Percentiles rank a stretch among this genome's conserved stretches.
Evolutionary conservation across 1,284 basidiomycete genomes (phyloP).

Genomic region (Cryptococcus sp.): DNA sequence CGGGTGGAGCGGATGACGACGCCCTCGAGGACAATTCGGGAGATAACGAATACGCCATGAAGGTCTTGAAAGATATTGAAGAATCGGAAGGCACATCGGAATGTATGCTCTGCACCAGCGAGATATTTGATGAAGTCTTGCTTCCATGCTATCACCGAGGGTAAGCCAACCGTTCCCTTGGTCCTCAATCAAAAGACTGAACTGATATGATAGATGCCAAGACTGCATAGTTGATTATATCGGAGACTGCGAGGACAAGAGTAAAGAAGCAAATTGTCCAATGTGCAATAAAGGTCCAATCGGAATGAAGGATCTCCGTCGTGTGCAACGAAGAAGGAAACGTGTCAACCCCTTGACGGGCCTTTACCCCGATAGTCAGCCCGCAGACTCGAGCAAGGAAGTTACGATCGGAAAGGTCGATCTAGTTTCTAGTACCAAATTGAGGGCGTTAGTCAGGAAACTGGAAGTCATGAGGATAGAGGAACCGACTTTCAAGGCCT

Average conservation of each 20-base stretch:
- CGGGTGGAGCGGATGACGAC: conserved; percentile 47
- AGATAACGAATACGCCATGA: conserved; percentile 56
- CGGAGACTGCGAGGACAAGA: conserved; percentile 43
- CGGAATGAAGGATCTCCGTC: conserved; percentile 29
- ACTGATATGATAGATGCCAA: conserved; percentile 35
- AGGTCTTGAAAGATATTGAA: conserved; percentile 60
- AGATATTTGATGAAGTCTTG: conserved; percentile 56
- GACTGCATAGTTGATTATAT: conserved; percentile 48
- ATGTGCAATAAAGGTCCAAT: conserved; percentile 43
- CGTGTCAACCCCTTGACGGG: conserved; percentile 44
- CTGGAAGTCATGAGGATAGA: conserved; percentile 36
- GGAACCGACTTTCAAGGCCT: conserved; percentile 73
- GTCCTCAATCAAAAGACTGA: not conserved
- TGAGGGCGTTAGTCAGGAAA: conserved; percentile 40
- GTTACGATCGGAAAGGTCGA: conserved; percentile 68
- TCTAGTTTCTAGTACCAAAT: conserved; percentile 76
- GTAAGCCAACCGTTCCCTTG: conserved; percentile 48
- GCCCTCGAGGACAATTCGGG: conserved; percentile 33
- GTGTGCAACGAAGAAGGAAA: conserved; percentile 42
- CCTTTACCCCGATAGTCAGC: conserved; percentile 16
- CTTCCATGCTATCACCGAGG: conserved; percentile 76
- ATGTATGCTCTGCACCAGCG: conserved; percentile 67
- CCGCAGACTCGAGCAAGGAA: conserved; percentile 10
- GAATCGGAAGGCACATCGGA: conserved; percentile 53
- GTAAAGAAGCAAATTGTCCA: conserved; percentile 42